phyloP scores from a whole-genome alignment of 306 rosid species.

The Hylodesmum podocarpum region DNA sequence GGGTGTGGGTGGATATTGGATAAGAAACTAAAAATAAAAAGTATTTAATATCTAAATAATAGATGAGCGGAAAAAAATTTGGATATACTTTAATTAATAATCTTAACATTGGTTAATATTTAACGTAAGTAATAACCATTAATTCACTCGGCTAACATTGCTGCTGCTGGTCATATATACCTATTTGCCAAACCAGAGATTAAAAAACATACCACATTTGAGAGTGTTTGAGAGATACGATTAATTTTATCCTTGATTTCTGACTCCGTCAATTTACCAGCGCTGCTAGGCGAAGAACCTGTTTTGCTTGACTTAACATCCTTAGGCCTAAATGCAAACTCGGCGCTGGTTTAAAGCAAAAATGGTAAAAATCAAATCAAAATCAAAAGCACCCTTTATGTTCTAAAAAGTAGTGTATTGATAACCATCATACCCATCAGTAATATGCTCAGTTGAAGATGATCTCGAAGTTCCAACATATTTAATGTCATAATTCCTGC shows the following conservation, averaged over 20 bases:
- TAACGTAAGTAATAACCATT: too few relatives aligned
- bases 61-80: too few relatives aligned
- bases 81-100: too few relatives aligned
- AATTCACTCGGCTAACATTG: background rate
- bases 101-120: too few relatives aligned
- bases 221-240: slow-evolving; percentile 59
- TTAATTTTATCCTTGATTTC: slow-evolving; percentile 65
- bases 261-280: slow-evolving; percentile 51
- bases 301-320: slow-evolving; percentile 53
- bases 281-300: slow-evolving; percentile 50
- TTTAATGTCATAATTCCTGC: slow-evolving; percentile 39
- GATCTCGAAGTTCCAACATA: slow-evolving; percentile 46
- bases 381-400: background rate
- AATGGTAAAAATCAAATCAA: slow-evolving; percentile 8
- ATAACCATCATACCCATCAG: slow-evolving; percentile 49
- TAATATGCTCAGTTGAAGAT: slow-evolving; percentile 44
- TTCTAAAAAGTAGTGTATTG: background rate
- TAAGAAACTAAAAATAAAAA: too few relatives aligned
- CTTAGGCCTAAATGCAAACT: slow-evolving; percentile 80
- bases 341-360: slow-evolving; percentile 51
- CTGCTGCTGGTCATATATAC: background rate
- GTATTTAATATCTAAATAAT: too few relatives aligned
- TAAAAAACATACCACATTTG: slow-evolving; percentile 55
- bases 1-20: too few relatives aligned
- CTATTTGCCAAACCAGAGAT: background rate